These are phyloP conservation scores for Vigna radiata DNA, from an alignment of 306 rosid genomes.

Conservation along the genomic window DNA sequence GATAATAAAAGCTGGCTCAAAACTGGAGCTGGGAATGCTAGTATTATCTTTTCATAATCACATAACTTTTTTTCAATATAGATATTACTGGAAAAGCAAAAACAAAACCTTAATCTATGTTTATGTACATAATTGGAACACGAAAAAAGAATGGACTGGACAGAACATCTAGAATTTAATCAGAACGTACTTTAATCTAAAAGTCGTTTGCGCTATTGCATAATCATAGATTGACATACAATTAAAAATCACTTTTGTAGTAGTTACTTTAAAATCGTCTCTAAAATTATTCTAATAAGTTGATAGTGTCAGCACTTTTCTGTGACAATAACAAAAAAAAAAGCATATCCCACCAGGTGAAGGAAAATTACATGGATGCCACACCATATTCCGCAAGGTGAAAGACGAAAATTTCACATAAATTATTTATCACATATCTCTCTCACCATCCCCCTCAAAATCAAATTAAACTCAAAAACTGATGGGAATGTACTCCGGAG, in stretches of 20 bases:
- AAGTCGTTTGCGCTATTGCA: not conserved
- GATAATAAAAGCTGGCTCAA: slow-evolving; percentile 23
- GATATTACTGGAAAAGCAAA: not conserved
- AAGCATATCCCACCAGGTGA: not conserved
- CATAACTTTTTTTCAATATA: slow-evolving; percentile 6
- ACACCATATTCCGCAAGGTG: not conserved
- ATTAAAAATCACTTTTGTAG: not conserved
- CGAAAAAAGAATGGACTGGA: not conserved
- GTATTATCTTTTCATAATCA: slow-evolving; percentile 32
- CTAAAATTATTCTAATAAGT: not conserved
- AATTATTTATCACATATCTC: not conserved
- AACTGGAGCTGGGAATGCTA: slow-evolving; percentile 8
- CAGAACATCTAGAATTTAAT: not conserved
- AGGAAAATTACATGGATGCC: not conserved
- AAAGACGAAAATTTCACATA: not conserved
- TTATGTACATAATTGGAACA: not conserved
- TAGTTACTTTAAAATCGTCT: not conserved
- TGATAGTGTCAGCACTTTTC: not conserved
- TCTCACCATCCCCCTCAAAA: not conserved
- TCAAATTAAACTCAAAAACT: not conserved
- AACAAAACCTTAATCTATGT: not conserved
- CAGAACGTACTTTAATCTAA: not conserved
- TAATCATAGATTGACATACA: not conserved
- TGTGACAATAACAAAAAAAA: not conserved
- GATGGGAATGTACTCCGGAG: not conserved